phyloP scores from a whole-genome alignment of 2,329 filamentous ascomycete genomes.

The Pestalotiopsis sp. region DNA sequence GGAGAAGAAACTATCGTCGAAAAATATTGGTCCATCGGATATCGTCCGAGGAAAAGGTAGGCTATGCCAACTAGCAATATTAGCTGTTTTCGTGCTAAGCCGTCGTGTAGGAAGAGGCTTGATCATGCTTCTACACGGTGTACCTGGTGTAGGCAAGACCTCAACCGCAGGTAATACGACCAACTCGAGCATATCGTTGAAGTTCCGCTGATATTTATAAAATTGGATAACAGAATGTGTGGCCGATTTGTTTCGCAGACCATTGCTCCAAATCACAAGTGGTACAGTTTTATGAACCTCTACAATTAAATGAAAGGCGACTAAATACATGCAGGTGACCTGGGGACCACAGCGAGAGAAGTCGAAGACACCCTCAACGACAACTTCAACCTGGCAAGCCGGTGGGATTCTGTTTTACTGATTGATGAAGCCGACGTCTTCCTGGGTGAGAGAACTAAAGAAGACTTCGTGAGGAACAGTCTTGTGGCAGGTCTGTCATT shows the following conservation, averaged over 20 bases:
- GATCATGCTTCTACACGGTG: background rate
- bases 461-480: background rate
- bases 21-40: background rate
- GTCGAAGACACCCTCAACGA: constrained; percentile 18
- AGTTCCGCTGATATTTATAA: no score
- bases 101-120: background rate
- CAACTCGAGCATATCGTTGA: no score
- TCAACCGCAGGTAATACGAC: background rate
- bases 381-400: constrained; percentile 18
- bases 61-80: no score
- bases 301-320: no score
- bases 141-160: background rate
- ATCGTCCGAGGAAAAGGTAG: background rate
- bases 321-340: no score
- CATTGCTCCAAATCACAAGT: background rate
- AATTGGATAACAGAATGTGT: no score
- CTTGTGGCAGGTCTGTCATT: background rate
- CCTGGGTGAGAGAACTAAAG: constrained; percentile 6
- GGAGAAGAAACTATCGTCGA: background rate
- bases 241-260: constrained; percentile 28
- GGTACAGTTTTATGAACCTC: no score
- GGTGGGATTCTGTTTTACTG: constrained; percentile 21
- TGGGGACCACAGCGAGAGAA: constrained; percentile 18
- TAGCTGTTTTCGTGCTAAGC: no score
- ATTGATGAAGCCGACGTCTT: constrained; percentile 22